phyloP scores from a whole-genome alignment of 768 basidiomycete genomes.

The Termitomyces sp. region DNA sequence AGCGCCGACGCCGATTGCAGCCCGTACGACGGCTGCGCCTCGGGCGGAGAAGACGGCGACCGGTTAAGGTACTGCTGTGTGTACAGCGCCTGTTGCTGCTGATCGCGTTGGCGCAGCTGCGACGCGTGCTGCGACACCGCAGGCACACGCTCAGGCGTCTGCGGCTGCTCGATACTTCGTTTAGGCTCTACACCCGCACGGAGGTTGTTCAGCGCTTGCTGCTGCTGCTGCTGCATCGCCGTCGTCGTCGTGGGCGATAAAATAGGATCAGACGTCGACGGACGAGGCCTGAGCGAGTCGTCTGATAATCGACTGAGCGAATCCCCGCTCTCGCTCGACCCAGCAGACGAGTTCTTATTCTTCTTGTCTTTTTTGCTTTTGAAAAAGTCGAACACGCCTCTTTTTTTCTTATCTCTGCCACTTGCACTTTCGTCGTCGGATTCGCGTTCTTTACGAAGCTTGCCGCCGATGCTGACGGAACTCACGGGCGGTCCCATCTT shows the following conservation, averaged over 20 bases:
- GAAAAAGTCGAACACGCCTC: slow-evolving; percentile 74
- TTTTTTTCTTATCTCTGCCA: slow-evolving; percentile 37
- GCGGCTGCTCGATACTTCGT: slow-evolving; percentile 12
- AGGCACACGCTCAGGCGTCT: slow-evolving; percentile 23
- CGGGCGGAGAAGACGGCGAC: slow-evolving; percentile 75
- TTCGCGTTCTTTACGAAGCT: slow-evolving; percentile 40
- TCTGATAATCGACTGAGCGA: slow-evolving; percentile 44
- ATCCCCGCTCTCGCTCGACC: slow-evolving; percentile 49
- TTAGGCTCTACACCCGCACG: slow-evolving; percentile 24
- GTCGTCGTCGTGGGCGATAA: slow-evolving; percentile 48
- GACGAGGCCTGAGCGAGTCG: slow-evolving; percentile 52
- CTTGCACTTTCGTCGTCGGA: slow-evolving; percentile 26
- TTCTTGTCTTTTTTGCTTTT: slow-evolving; percentile 70
- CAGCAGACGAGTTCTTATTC: slow-evolving; percentile 46
- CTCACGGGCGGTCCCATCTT: slow-evolving; percentile 44
- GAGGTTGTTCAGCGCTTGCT: slow-evolving; percentile 24
- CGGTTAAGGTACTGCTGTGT: slow-evolving; percentile 85
- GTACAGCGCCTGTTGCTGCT: slow-evolving; percentile 84
- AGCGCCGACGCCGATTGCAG: slow-evolving; percentile 70
- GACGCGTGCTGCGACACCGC: slow-evolving; percentile 59
- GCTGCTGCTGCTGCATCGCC: slow-evolving; percentile 58
- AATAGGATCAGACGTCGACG: slow-evolving; percentile 30
- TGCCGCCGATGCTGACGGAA: slow-evolving; percentile 33
- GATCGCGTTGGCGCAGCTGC: slow-evolving; percentile 80
- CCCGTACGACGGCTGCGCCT: slow-evolving; percentile 70